A percentile compares a stretch with the other conserved stretches of the same genome.
phyloP scores from a whole-genome alignment of 2,329 filamentous ascomycete genomes.

The Sporothrix pallida region DNA sequence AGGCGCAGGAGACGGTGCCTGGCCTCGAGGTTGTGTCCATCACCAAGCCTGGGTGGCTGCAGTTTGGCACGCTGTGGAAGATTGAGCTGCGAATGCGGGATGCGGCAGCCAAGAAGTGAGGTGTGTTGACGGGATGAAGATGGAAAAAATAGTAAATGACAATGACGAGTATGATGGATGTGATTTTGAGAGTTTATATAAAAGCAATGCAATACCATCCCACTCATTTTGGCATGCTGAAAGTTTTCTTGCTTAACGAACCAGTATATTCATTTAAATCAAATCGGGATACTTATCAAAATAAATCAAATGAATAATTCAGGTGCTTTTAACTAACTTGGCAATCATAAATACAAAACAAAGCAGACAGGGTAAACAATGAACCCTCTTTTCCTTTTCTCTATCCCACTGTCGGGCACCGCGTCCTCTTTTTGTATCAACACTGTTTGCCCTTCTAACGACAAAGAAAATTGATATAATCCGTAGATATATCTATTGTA shows the following conservation, averaged over 20 bases:
- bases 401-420: background rate
- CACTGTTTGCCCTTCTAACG: background rate
- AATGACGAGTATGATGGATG: background rate
- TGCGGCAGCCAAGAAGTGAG: constrained; percentile 10
- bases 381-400: background rate
- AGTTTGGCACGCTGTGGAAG: constrained; percentile 64
- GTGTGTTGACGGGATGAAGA: background rate
- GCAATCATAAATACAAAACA: background rate
- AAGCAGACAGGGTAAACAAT: background rate
- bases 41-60: constrained; percentile 57
- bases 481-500: background rate
- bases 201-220: background rate
- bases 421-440: background rate
- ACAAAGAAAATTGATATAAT: background rate
- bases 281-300: background rate
- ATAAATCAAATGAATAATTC: background rate
- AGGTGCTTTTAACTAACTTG: background rate
- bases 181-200: background rate
- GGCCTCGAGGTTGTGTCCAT: constrained; percentile 63
- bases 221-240: background rate
- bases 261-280: too few species aligned
- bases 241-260: too few species aligned
- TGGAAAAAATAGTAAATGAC: too few species aligned
- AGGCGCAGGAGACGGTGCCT: constrained; percentile 54
- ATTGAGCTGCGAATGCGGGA: constrained; percentile 59